Base-by-base conservation (phyloP, 495 filamentous ascomycete genomes). In the Usnea hakonensis region DNA sequence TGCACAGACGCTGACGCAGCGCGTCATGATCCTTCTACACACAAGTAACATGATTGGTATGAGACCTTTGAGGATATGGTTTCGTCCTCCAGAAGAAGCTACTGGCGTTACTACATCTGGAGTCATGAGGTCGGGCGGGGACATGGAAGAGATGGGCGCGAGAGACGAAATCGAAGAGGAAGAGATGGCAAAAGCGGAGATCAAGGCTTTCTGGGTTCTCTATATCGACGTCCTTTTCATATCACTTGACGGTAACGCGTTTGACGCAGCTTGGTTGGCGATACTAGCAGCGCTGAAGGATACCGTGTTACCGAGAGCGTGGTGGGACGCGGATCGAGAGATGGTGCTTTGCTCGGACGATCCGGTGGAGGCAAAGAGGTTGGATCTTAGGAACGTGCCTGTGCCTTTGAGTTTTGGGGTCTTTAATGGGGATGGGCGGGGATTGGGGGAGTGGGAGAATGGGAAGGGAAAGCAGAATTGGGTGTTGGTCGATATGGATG, bases 181-280 rank as follows among this genome's bases (percentile, higher is more conserved):
- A 63, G 78, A 74, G 58, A 69, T 46, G 44, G 67, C 57, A 64
- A 71, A 60, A 65, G 33, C 57, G 50, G 81, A 87, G 68, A 76
- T 90, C 37, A 90, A 90, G 71, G 92, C 85, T 7, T 97, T 90
- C 71, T 98, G 93, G 93, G 85, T 87, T 13, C 84, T 98, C 4
- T 96, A 96, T 68, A 91, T 98, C 63, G 91, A 96, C 73, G 73
- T 95, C 30, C 81, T 96, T 70, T 90, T 95, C 71, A 85, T 97
- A 58, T 93, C 90, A 0, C 82, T 95, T 17, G 92, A 95, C 57
- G 93, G 93, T 0, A 95, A 92, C 69, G 82, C 90, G 17, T 91
- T 97, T 67, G 92, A 97, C 65, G 88, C 87, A 3, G 89, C 90
- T 1, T 97, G 92, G 93, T 81, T 85, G 0, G 85, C 90, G 16